Conservation (phyloP, 2,329 filamentous ascomycete genomes). For the Fusarium vanettenii region DNA sequence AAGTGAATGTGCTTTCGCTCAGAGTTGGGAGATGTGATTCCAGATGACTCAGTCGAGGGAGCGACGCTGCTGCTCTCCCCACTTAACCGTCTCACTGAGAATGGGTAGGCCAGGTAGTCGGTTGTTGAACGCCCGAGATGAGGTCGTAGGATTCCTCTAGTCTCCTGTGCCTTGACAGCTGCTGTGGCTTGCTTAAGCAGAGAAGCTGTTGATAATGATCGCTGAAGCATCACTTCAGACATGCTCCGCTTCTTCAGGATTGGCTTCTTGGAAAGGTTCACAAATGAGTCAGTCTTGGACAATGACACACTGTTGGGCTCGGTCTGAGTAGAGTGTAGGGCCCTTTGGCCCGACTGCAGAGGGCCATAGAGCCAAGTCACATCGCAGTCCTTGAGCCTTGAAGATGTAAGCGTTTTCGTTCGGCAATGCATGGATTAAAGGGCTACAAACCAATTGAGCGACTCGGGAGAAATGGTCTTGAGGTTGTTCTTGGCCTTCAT, state of each 20-base stretch:
- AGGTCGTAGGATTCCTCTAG: constrained; percentile 62
- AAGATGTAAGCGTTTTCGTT: constrained; percentile 43
- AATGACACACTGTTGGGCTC: constrained; percentile 56
- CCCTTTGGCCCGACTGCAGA: constrained; percentile 77
- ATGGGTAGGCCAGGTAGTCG: constrained; percentile 75
- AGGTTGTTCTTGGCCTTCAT: constrained; percentile 90
- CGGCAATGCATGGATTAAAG: background rate
- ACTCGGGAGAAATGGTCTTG: constrained; percentile 89
- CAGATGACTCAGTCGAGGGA: constrained; percentile 77
- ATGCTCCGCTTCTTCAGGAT: constrained; percentile 97
- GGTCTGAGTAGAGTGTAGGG: constrained; percentile 59
- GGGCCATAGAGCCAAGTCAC: constrained; percentile 98
- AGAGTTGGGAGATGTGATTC: constrained; percentile 69
- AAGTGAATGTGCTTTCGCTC: constrained; percentile 93
- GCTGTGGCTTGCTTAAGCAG: constrained; percentile 90
- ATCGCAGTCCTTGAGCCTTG: constrained; percentile 94
- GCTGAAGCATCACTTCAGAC: constrained; percentile 93
- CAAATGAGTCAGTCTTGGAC: constrained; percentile 71
- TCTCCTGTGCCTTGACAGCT: constrained; percentile 85
- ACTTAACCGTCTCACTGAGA: constrained; percentile 71
- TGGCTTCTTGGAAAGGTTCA: constrained; percentile 79
- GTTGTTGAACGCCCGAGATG: constrained; percentile 72
- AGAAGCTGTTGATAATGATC: constrained; percentile 88
- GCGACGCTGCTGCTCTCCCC: constrained; percentile 71
- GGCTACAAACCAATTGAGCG: constrained; percentile 82